Evolutionary conservation across 2,329 filamentous ascomycete species (phyloP), one percentile per base, ranked within the genome.

Genomic region (Penicillium nordicum): DNA sequence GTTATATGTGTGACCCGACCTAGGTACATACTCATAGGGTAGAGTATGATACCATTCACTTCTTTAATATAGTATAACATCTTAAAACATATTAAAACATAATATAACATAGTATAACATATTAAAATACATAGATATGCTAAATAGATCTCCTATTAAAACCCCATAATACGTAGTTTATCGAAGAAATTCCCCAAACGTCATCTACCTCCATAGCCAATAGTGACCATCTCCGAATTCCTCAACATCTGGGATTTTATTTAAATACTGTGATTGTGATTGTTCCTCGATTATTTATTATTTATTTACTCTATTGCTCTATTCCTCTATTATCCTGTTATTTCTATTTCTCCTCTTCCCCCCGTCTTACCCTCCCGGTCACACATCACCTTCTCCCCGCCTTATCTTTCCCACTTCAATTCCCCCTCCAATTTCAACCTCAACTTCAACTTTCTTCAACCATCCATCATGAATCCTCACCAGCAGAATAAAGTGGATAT

Each of bases 401-500:
- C 34, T 44, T 50, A 52, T 51, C 53, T 49, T 46, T 59, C 43
- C 53, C 23, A 42, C 55, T 38, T 55, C 36, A 52, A 44, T 34
- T 36, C 38, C 37, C 40, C 41, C 38, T 46, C 50, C 38, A 47
- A 34, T 44, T 46, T 44, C 47, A 12, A 36, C 34, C 29, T 45
- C 21, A 16, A 42, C 41, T 52, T 29, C 41, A 23, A 50, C 53
- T 50, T 46, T 36, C 51, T 49, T 51, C 48, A 41, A 58, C 49
- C 55, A 55, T 59, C 30, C 76, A 81, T 67, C 64, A 95, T 97
- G 91, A 97, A 97, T 76, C 93, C 93, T 68, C 91, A 92, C 76
- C 90, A 97, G 83, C 92, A 96, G 84, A 97, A 97, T 84, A 97
- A 99, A 83, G 84, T 97, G 70, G 94, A 99, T 78, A 84, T 97